Conservation (phyloP, 352 stramenopile species). For the Pythium chondricola region DNA sequence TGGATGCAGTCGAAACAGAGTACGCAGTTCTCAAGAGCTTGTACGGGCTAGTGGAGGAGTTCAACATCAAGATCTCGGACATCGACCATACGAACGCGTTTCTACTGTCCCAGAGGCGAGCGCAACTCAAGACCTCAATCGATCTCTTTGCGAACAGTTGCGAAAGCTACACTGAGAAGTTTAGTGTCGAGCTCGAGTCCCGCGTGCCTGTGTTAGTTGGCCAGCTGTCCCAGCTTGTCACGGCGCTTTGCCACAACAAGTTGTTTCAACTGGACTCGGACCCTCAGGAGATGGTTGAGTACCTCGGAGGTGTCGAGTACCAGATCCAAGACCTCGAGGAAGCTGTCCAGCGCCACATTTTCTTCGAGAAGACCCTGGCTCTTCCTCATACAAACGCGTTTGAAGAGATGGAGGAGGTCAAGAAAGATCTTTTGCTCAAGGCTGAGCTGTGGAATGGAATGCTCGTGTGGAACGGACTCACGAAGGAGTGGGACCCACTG, state of each 20-base stretch:
- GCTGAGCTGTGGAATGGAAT: conserved; percentile 72
- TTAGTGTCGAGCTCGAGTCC: conserved; percentile 60
- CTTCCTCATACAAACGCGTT: conserved; percentile 64
- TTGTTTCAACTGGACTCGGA: conserved; percentile 49
- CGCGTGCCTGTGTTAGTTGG: conserved; percentile 36
- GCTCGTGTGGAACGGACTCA: conserved; percentile 51
- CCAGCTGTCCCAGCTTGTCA: conserved; percentile 26
- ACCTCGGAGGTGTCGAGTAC: conserved; percentile 32
- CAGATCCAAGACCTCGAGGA: conserved; percentile 28
- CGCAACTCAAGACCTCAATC: conserved; percentile 69
- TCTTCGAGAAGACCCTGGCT: conserved; percentile 48
- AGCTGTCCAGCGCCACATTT: conserved; percentile 33
- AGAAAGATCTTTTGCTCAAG: conserved; percentile 73
- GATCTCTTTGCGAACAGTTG: conserved; percentile 66
- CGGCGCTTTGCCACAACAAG: conserved; percentile 25
- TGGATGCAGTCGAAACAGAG: conserved; percentile 45
- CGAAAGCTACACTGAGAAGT: conserved; percentile 72
- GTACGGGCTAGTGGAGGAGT: conserved; percentile 66
- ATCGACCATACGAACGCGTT: conserved; percentile 71
- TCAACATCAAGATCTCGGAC: conserved; percentile 55
- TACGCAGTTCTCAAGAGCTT: conserved; percentile 49
- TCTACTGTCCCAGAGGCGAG: conserved; percentile 62
- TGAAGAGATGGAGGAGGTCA: conserved; percentile 70
- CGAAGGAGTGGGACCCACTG: conserved; percentile 38
- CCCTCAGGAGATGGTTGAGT: conserved; percentile 38